Base-by-base conservation (phyloP, 1,139 yeast species). In the Kodamaea sp. region DNA sequence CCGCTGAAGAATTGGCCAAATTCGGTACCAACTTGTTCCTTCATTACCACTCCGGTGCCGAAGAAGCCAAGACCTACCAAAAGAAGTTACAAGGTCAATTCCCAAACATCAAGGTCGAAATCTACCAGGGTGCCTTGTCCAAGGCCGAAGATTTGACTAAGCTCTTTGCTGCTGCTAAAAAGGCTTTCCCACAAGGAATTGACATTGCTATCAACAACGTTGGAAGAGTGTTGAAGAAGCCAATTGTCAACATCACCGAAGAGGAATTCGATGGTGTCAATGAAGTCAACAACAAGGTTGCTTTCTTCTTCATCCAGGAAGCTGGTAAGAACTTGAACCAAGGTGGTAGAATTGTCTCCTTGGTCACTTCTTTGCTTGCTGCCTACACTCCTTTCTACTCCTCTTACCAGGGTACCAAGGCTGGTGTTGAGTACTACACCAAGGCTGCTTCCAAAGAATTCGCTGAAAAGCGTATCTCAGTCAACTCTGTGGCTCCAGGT, bases 191-290 rank as follows among this genome's bases (percentile, higher is more conserved):
- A 15, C 47, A 57, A n/a, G 65, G 67, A 9, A 63, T 77, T 44
- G 84, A 81, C 47, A 69, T 78, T 54, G 87, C 86, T 19, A 66
- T 80, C 45, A 80, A 80, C 61, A 80, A 78, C 44, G 80, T 79
- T 23, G 87, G 87, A 34, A 74, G 61, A 66, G 86, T 81, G 22
- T 62, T 81, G 55, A 80, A 80, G 66, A 80, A 80, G 50, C 75
- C 79, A 32, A 50, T 78, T 37, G 60, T 56, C 29, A 78, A 78
- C 10, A 60, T 70, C 37, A 42, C 74, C 13, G 73, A 75, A 42
- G 66, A 59, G 23, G 86, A 81, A 50, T 81, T 65, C 50, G 83
- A 77, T 44, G 40, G 45, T 14, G 69, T 80, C 80, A 71, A 73
- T 47, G 50, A 57, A 25, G 58, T 72, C 51, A 81, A 81, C 63